Percentiles rank a stretch among this genome's conserved stretches.
Conservation (phyloP, 495 filamentous ascomycete species). For the Neurospora sp. region DNA sequence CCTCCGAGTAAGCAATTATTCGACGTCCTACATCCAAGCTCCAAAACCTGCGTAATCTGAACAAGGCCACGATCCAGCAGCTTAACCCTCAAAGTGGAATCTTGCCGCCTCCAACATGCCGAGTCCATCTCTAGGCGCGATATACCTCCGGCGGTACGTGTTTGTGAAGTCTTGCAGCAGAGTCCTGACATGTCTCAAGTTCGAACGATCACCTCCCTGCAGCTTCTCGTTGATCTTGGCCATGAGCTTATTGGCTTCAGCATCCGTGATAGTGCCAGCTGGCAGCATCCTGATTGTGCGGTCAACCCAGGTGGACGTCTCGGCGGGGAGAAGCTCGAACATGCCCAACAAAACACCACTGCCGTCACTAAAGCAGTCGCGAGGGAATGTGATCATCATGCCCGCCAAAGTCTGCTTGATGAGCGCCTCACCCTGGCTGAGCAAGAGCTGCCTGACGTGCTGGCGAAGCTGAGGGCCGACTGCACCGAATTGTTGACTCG, state of each 20-base stretch:
- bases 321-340: constrained; percentile 74
- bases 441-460: constrained; percentile 61
- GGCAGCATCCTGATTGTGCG: constrained; percentile 76
- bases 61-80: background rate
- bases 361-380: constrained; percentile 88
- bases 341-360: constrained; percentile 81
- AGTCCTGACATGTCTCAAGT: constrained; percentile 64
- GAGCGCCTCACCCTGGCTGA: constrained; percentile 63
- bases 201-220: constrained; percentile 48
- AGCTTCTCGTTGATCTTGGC: constrained; percentile 57
- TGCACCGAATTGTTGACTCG: constrained; percentile 47
- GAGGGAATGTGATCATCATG: constrained; percentile 98
- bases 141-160: constrained; percentile 82
- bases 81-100: constrained; percentile 67
- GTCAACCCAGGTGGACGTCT: constrained; percentile 71
- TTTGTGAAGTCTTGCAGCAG: constrained; percentile 96
- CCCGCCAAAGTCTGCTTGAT: constrained; percentile 81
- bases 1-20: background rate
- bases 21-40: background rate
- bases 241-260: constrained; percentile 53
- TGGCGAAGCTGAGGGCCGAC: constrained; percentile 48
- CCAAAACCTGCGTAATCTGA: background rate
- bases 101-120: constrained; percentile 73
- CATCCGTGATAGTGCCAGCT: constrained; percentile 58
- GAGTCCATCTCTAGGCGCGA: constrained; percentile 85